Percentiles rank a stretch among this genome's conserved stretches.
These are phyloP conservation scores for Vaccinium macrocarpon DNA, from an alignment of 148 eudicot genomes.

Conservation along the genomic window DNA sequence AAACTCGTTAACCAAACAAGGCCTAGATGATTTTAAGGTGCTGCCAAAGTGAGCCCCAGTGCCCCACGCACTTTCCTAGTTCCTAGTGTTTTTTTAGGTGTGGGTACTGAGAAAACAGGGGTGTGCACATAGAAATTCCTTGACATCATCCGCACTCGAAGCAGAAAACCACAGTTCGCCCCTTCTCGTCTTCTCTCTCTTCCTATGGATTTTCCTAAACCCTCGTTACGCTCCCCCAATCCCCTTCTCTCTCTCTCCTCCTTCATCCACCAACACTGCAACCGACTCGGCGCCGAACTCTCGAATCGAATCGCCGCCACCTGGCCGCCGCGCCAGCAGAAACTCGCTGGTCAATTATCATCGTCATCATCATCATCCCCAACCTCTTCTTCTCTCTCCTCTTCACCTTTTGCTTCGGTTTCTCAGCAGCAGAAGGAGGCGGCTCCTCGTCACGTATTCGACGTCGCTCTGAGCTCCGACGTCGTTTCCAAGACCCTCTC, in stretches of 20 bases:
- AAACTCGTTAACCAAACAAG: no score
- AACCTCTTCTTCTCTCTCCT: neutral
- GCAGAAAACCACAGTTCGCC: neutral
- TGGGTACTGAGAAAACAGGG: no score
- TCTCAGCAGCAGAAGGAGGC: constrained; percentile 28
- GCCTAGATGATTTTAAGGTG: no score
- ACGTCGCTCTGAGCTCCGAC: constrained; percentile 45
- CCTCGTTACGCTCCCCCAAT: constrained; percentile 30
- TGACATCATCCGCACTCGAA: neutral
- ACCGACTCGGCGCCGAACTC: constrained; percentile 42
- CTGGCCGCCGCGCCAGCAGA: constrained; percentile 25
- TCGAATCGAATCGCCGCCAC: constrained; percentile 43
- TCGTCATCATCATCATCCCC: neutral
- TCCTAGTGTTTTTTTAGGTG: no score
- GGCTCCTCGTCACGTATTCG: constrained; percentile 25
- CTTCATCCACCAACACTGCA: constrained; percentile 52
- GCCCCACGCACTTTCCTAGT: no score
- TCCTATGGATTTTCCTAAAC: constrained; percentile 42
- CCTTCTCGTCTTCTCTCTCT: neutral
- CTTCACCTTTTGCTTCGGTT: constrained; percentile 60
- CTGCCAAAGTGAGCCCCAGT: no score
- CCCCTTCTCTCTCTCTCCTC: constrained; percentile 45
- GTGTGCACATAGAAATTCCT: no score
- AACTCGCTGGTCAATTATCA: constrained; percentile 5
- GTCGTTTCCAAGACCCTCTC: constrained; percentile 63